A percentile compares a stretch with the other conserved stretches of the same genome.
Conservation (phyloP, 768 basidiomycete species). For the Termitomyces sp. region DNA sequence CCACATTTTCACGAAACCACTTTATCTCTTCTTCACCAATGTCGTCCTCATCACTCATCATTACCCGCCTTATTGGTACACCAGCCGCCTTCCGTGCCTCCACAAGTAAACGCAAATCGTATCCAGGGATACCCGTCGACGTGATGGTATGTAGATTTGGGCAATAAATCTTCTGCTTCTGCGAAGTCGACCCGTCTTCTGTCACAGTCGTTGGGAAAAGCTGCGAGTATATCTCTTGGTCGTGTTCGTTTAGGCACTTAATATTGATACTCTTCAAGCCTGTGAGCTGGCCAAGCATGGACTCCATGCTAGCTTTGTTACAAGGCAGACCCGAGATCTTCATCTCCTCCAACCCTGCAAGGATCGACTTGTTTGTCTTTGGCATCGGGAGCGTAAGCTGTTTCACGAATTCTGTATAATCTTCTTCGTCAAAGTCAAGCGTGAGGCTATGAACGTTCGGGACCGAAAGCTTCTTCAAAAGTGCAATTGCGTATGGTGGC, state of each 20-base stretch:
- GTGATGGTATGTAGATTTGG: constrained; percentile 50
- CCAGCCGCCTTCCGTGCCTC: constrained; percentile 37
- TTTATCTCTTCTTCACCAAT: constrained; percentile 38
- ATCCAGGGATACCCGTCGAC: constrained; percentile 41
- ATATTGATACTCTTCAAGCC: constrained; percentile 42
- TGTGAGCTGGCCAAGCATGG: constrained; percentile 44
- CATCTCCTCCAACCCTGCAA: constrained; percentile 47
- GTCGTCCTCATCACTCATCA: constrained; percentile 44
- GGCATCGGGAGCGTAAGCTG: constrained; percentile 39
- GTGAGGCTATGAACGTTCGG: constrained; percentile 40
- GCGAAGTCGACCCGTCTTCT: constrained; percentile 9
- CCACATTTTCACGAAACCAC: constrained; percentile 52
- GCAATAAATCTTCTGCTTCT: constrained; percentile 31
- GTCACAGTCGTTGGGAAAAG: constrained; percentile 15
- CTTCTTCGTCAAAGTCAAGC: constrained; percentile 55
- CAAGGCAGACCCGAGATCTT: constrained; percentile 53
- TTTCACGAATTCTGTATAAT: constrained; percentile 48
- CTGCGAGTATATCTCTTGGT: constrained; percentile 27
- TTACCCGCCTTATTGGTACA: constrained; percentile 41
- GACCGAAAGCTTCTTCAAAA: constrained; percentile 35
- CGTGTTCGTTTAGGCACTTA: constrained; percentile 29
- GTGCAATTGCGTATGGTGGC: constrained; percentile 32
- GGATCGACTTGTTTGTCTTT: constrained; percentile 39
- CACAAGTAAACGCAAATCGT: constrained; percentile 42
- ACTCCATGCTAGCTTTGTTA: constrained; percentile 25